Conservation (phyloP, 495 filamentous ascomycete genomes). For the Aspergillus homomorphus region DNA sequence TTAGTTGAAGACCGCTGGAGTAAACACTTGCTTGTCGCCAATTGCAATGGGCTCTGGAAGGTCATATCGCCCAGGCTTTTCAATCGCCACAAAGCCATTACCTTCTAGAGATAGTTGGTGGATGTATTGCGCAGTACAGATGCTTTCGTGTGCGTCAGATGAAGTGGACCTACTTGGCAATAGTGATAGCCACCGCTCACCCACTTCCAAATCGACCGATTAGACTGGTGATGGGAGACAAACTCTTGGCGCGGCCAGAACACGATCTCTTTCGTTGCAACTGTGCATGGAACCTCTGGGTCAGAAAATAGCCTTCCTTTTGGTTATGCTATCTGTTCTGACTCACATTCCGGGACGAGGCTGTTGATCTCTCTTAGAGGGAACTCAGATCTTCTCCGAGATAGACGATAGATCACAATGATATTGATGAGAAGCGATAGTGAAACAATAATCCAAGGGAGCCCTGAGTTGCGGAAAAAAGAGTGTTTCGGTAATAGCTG, state of each 20-base stretch:
- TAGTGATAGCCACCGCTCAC: neutral
- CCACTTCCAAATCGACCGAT: neutral
- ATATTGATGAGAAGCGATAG: neutral
- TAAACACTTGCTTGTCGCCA: slow-evolving; percentile 1
- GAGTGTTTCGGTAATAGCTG: neutral
- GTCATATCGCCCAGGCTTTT: neutral
- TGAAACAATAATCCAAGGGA: neutral
- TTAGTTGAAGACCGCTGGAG: neutral
- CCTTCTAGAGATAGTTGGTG: neutral
- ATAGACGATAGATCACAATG: neutral
- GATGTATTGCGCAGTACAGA: neutral
- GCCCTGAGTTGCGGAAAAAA: neutral
- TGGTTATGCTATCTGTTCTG: neutral
- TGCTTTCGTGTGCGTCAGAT: neutral
- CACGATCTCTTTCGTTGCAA: neutral
- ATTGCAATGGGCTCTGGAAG: neutral
- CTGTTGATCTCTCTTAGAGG: neutral
- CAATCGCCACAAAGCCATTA: neutral
- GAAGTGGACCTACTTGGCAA: neutral
- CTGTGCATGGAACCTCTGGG: neutral
- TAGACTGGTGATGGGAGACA: neutral
- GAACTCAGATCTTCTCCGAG: neutral
- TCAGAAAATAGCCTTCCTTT: neutral
- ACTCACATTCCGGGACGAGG: neutral
- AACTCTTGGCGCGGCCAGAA: neutral